These are phyloP conservation scores for Boletus vinaceobasis DNA, from an alignment of 768 basidiomycete genomes.

Conservation along the genomic window DNA sequence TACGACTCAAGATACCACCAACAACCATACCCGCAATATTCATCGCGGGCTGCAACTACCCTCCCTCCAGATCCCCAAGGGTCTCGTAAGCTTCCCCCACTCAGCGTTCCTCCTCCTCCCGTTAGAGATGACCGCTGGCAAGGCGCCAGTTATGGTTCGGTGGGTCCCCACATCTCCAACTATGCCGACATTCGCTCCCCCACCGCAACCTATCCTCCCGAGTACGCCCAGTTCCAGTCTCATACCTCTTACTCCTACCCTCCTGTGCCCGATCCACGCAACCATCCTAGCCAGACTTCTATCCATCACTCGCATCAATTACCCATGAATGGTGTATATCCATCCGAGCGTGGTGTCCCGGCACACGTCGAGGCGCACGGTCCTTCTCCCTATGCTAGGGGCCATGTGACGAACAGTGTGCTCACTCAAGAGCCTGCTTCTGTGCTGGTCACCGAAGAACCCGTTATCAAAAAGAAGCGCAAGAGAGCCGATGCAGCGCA, in stretches of 20 bases:
- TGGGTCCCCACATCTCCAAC: conserved; percentile 35
- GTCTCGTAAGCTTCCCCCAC: conserved; percentile 58
- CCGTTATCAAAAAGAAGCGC: conserved; percentile 84
- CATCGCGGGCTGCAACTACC: conserved; percentile 47
- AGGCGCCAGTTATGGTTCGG: conserved; percentile 36
- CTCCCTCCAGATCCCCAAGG: conserved; percentile 47
- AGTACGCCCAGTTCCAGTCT: conserved; percentile 47
- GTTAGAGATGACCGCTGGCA: conserved; percentile 51
- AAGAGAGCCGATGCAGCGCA: conserved; percentile 81
- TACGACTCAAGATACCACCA: conserved; percentile 49
- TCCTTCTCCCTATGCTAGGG: conserved; percentile 53
- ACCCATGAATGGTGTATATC: conserved; percentile 25
- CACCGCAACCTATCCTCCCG: conserved; percentile 56
- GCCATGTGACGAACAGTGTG: conserved; percentile 27
- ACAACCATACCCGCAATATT: conserved; percentile 42
- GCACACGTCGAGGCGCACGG: conserved; percentile 38
- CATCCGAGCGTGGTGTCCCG: conserved; percentile 35
- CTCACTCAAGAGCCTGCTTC: conserved; percentile 34
- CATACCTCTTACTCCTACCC: conserved; percentile 34
- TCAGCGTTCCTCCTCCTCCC: conserved; percentile 40
- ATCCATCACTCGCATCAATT: conserved; percentile 30
- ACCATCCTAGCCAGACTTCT: conserved; percentile 24
- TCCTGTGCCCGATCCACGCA: conserved; percentile 37
- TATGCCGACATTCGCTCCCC: conserved; percentile 57
- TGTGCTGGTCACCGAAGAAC: conserved; percentile 49